Base-by-base conservation (phyloP, 345 rosid species). In the Rhodamnia rubescens region DNA sequence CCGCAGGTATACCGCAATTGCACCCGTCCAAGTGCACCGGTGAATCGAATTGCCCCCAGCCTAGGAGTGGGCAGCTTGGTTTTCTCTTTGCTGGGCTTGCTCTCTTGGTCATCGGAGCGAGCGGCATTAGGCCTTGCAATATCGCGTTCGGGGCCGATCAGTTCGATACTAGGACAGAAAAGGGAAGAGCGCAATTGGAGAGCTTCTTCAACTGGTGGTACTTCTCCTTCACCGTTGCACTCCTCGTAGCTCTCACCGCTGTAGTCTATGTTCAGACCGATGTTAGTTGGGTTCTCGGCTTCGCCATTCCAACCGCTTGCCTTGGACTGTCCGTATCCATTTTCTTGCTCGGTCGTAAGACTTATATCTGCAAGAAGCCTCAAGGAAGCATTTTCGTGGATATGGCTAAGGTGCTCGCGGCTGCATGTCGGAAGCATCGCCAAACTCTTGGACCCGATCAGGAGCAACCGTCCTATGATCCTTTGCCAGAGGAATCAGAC, bases 131-230 rank as follows among this genome's bases (percentile, higher is more conserved):
- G 86, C 96, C 98, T 27, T 93, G 96, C 87, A 92, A 93, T 89
- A 94, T 95, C n/a, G 92, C 96, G 3, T 95, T 94, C 29, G 98
- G 98, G 26, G 96, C 97, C 3, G 98, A 94, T 87, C 96, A 94
- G 86, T 94, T 95, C 51, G 92, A 94, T 85, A 89, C 92, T 21
- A 82, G 36, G 21, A 94, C 94, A 2, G 87, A 86, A 8, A 90
- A 90, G n/a, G 95, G 95, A 74, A 89, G 88, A 84, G 83, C 89
- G 11, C 93, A 92, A 53, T 89, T 93, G 8, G 92, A 91, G 61
- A 92, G 93, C 82, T 95, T 94, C 92, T 95, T 93, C 92, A 94
- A 92, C 85, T 94, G 97, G 96, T 94, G 95, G 96, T 95, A 95
- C 88, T 92, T 94, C 89, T 93, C 92, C 74, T 94, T 95, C 90